Base-by-base conservation (phyloP, 805 yeast species). In the Hanseniaspora vineae region DNA sequence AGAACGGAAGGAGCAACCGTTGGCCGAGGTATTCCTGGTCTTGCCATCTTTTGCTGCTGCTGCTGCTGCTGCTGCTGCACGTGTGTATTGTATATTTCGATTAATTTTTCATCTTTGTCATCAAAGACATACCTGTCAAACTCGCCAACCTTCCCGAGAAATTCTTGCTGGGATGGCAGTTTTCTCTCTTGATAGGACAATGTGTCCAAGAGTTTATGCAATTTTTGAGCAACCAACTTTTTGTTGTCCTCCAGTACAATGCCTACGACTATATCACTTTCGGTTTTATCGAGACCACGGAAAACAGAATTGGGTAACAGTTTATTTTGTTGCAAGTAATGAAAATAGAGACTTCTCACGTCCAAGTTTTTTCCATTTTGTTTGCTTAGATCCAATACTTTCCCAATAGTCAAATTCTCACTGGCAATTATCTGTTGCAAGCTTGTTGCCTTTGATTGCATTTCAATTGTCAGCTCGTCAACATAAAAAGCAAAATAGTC, bases 401-500 rank as follows among this genome's bases (percentile, higher is more conserved):
- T 23, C 29, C 8, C 29, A 23, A 23, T 5, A 23, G 29, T 23
- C 29, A 23, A 33, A 33, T 33, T 13, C 15, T 33, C 37, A 33
- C 15, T 33, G 37, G 37, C 37, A 33, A 13, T 33, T 5, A 73
- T 60, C 52, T 74, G 79, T 45, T 75, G 74, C 1, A 79, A 74
- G 40, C 81, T 62, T 46, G 80, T 85, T 47, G 75, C 75, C 57
- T 78, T 77, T 19, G 79, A 77, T 50, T 72, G 73, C 42, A 84
- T 58, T 1, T 69, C 56, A 47, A 78, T 74, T 33, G 73, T 70
- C 54, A 77, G 78, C 48, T 76, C 80, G 54, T 82, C 88, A 2
- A 82, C 71, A 0, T 74, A 56, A 59, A 88, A 95, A 76, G 85
- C 75, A 59, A 82, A 87, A 39, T 84, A 62, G 52, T 87, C 95